Base-by-base conservation (phyloP, 129 eudicot genomes). In the Kitagawia praeruptora region DNA sequence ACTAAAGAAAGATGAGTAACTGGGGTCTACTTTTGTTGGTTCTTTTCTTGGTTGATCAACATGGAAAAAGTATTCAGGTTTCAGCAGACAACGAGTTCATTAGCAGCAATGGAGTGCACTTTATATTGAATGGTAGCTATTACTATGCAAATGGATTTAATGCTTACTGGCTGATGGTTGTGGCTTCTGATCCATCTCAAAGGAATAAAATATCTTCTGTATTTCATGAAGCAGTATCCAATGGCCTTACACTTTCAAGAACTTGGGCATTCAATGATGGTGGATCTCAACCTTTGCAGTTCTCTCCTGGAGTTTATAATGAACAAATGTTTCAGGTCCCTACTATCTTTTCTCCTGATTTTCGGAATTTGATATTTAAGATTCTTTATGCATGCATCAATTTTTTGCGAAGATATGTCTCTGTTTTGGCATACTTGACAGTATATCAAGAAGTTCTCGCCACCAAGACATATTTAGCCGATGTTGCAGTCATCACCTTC, bases 201-300 rank as follows among this genome's bases (percentile, higher is more conserved):
- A 88, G 89, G 49, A 7, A 25, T 37, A 91, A 85, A 82, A 81
- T 89, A 4, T 80, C 93, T 2, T 64, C 70, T 27, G 85, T 83
- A 12, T 87, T 89, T 76, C 80, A 77, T 82, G 87, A 85, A 82
- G 91, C 96, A 28, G 44, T 75, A 6, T 76, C 44, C 34, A 76
- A 75, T 81, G 85, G 85, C 79, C 93, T 88, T 74, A 18, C 74
- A 11, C 77, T 91, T 54, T 83, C 84, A n/a, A 87, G 96, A 78
- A 84, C 88, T 75, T 91, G 96, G 96, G 96, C 89, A 42, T 91
- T 91, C 76, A 82, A 85, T 41, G 96, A 91, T 79, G 93, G 88
- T 63, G 91, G 88, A 34, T 47, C 53, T 40, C 76, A 77, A 27
- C 79, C 93, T 46, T 75, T 91, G 28, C 97, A 89, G 80, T 51